Conservation (phyloP, 1,284 basidiomycete species). For the Rhodotorula sp. region DNA sequence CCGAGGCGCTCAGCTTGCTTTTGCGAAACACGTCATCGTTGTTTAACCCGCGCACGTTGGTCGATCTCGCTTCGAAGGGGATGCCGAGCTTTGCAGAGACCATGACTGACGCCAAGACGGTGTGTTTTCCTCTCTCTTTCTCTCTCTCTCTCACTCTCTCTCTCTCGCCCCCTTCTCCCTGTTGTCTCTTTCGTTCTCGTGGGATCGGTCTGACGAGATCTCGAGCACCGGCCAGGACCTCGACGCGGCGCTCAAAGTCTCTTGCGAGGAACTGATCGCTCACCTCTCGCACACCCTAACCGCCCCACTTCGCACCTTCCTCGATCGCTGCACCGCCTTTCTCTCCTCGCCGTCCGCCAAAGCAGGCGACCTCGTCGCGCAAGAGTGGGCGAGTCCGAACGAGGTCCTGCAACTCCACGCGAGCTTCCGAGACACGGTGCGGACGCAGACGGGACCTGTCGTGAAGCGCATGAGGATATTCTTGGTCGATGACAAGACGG, state of each 20-base stretch:
- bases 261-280: constrained; percentile 76
- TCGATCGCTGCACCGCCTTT: constrained; percentile 55
- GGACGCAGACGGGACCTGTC: constrained; percentile 17
- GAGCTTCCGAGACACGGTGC: constrained; percentile 28
- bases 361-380: constrained; percentile 53
- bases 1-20: constrained; percentile 43
- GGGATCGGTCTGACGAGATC: background rate
- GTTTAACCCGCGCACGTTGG: constrained; percentile 41
- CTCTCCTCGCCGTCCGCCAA: constrained; percentile 45
- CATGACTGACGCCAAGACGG: constrained; percentile 49
- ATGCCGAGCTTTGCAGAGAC: constrained; percentile 42
- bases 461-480: constrained; percentile 57
- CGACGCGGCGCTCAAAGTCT: constrained; percentile 73
- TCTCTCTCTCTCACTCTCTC: background rate
- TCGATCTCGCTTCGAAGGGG: constrained; percentile 31
- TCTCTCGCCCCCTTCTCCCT: background rate
- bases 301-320: constrained; percentile 61
- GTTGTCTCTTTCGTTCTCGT: too few species aligned
- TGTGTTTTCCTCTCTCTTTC: too few species aligned
- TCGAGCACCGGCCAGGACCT: constrained; percentile 59
- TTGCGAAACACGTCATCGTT: constrained; percentile 21
- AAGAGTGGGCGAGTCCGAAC: constrained; percentile 54
- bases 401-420: constrained; percentile 45
- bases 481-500: constrained; percentile 70
- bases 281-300: constrained; percentile 58